These are phyloP conservation scores for Golubevia sp. DNA, from an alignment of 1,284 basidiomycete species.

Conservation along the genomic window DNA sequence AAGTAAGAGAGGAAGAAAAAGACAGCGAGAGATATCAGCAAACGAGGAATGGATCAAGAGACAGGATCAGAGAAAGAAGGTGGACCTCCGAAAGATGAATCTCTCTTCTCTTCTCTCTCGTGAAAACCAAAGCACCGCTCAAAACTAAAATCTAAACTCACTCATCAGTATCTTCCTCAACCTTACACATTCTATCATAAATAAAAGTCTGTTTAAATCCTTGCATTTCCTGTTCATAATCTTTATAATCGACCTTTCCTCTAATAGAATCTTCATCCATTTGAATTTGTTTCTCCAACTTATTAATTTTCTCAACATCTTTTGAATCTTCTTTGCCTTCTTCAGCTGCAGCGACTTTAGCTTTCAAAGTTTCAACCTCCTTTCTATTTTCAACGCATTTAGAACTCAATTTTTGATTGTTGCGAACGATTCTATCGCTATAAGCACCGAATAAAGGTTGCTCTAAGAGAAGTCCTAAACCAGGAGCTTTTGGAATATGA, in stretches of 20 bases:
- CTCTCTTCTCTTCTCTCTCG: too few relatives aligned
- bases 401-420: neutral
- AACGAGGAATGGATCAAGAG: too few relatives aligned
- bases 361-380: constrained; percentile 1
- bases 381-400: constrained; percentile 5
- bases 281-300: neutral
- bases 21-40: neutral
- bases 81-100: too few relatives aligned
- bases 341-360: neutral
- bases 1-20: neutral
- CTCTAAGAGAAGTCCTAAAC: constrained; percentile 90
- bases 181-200: constrained; percentile 63
- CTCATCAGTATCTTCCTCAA: constrained; percentile 80
- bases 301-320: constrained; percentile 10
- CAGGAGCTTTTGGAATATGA: constrained; percentile 93
- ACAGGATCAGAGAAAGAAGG: too few relatives aligned
- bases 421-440: constrained; percentile 10
- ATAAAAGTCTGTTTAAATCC: constrained; percentile 52
- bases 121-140: too few relatives aligned
- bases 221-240: constrained; percentile 28
- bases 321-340: constrained; percentile 21
- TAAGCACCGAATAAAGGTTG: constrained; percentile 85
- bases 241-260: constrained; percentile 25
- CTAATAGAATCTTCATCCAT: constrained; percentile 23
- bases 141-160: constrained; percentile 64